Base-by-base conservation (phyloP, 176 grass and related monocot genomes). In the Stipa capillata region DNA sequence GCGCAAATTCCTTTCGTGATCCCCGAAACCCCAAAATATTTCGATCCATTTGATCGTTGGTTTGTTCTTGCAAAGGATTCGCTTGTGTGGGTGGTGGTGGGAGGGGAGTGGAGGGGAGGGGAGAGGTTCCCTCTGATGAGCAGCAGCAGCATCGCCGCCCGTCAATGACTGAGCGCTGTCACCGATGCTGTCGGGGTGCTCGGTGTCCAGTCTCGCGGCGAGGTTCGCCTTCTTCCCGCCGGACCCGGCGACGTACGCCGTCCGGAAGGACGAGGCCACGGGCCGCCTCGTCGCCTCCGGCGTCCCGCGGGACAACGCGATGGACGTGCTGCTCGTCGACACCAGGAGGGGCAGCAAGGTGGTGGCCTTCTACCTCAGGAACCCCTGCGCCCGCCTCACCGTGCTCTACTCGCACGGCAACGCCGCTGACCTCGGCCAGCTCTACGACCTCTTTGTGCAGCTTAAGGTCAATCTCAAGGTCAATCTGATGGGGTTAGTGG, bases 381-480 rank as follows among this genome's bases (percentile, higher is more conserved):
- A 96, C 65, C 97, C 97, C 35, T 81, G 60, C 76, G 97, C 97
- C 1, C 86, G 97, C 7, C 84, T 99, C 74, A 99, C 97, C 5
- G 75, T 99, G 74, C 92, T 99, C 73, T 99, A 99, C 80, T 99
- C 97, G 35, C 97, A 99, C 60, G 97, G 97, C 84, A 99, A 99
- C 79, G 97, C 97, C 28, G 92, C 97, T 65, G 97, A 99, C 90
- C 92, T 99, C 12, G 97, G 90, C 6, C 97, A 96, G 74, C 87
- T 99, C 75, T 99, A 99, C 75, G 97, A 99, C 72, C 97, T 99
- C 81, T 99, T 99, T 59, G 90, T 93, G 67, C 97, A 99, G 92
- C 97, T 99, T 79, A 99, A 99, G 88, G 85, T 96, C 90, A 99
- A 99, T 88, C 92, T 99, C 88, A 99, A 89, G 82, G 82, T 99